Conservation (phyloP, 2,329 filamentous ascomycete genomes). For the Ustilaginoidea virens region DNA sequence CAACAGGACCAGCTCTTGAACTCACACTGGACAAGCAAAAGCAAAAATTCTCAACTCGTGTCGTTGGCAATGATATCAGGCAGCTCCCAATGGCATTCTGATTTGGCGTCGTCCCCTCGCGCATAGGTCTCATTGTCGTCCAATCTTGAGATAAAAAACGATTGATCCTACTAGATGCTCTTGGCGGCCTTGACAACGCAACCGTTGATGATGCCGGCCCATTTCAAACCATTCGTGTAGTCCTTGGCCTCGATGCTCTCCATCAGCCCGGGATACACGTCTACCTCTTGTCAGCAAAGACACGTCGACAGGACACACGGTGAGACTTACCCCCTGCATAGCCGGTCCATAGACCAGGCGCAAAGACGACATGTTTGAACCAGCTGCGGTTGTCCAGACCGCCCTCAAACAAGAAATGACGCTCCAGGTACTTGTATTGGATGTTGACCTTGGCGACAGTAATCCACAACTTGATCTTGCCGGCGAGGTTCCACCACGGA, state of each 20-base stretch:
- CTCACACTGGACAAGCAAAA: too few species aligned
- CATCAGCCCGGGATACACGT: constrained; percentile 45
- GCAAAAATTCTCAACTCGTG: too few species aligned
- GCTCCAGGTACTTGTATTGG: constrained; percentile 73
- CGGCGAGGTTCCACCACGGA: constrained; percentile 67
- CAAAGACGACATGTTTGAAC: constrained; percentile 95
- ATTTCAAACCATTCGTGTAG: constrained; percentile 40
- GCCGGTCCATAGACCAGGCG: constrained; percentile 80
- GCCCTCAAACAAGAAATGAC: constrained; percentile 58
- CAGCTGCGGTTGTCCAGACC: constrained; percentile 69
- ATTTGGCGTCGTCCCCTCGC: too few species aligned
- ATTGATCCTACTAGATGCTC: constrained; percentile 16
- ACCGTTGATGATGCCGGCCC: constrained; percentile 41
- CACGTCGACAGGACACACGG: neutral
- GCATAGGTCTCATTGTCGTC: too few species aligned
- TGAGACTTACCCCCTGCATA: constrained; percentile 55
- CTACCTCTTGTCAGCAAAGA: constrained; percentile 14
- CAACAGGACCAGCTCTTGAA: too few species aligned
- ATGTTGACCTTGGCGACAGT: constrained; percentile 54
- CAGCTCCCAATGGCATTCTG: too few species aligned
- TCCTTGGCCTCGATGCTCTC: constrained; percentile 47
- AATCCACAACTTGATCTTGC: constrained; percentile 47
- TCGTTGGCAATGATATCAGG: too few species aligned
- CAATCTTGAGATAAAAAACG: too few species aligned
- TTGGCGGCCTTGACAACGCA: constrained; percentile 31